Percentiles rank a stretch among this genome's conserved stretches.
phyloP scores from a whole-genome alignment of 352 stramenopile species.

The Pilasporangium apinafurcum region DNA sequence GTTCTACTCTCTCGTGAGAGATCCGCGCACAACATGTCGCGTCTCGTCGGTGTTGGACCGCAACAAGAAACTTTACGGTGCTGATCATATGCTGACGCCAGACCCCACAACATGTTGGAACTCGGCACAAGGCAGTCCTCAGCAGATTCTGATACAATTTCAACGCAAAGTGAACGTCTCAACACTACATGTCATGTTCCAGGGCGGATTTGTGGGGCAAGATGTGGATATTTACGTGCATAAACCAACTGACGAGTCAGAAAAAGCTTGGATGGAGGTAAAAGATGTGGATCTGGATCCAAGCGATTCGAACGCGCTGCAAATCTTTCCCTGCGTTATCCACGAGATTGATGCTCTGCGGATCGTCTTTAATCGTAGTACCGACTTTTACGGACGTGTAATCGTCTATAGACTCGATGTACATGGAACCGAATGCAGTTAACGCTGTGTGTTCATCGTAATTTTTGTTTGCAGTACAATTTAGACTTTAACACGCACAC shows the following conservation, averaged over 20 bases:
- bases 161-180: slow-evolving; percentile 34
- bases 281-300: slow-evolving; percentile 22
- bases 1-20: slow-evolving; percentile 20
- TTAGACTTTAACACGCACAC: too few relatives aligned
- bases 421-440: too few relatives aligned
- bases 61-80: slow-evolving; percentile 57
- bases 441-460: too few relatives aligned
- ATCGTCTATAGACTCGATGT: slow-evolving; percentile 58
- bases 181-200: slow-evolving; percentile 58
- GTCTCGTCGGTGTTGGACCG: slow-evolving; percentile 66
- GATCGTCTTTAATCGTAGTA: slow-evolving; percentile 52
- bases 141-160: slow-evolving; percentile 61
- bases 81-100: slow-evolving; percentile 38
- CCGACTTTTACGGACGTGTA: slow-evolving; percentile 71
- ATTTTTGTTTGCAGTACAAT: too few relatives aligned
- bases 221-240: slow-evolving; percentile 46
- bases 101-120: slow-evolving; percentile 63
- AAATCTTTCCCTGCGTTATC: slow-evolving; percentile 24
- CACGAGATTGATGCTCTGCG: slow-evolving; percentile 26
- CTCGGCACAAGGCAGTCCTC: slow-evolving; percentile 54
- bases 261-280: slow-evolving; percentile 18
- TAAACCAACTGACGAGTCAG: slow-evolving; percentile 5
- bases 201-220: slow-evolving; percentile 68
- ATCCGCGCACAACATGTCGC: slow-evolving; percentile 39
- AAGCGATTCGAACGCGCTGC: slow-evolving; percentile 48